Evolutionary conservation across 192 early-diverging fungal genomes (phyloP), one percentile per base, ranked within the genome.

Genomic region (Coemansia sp.): DNA sequence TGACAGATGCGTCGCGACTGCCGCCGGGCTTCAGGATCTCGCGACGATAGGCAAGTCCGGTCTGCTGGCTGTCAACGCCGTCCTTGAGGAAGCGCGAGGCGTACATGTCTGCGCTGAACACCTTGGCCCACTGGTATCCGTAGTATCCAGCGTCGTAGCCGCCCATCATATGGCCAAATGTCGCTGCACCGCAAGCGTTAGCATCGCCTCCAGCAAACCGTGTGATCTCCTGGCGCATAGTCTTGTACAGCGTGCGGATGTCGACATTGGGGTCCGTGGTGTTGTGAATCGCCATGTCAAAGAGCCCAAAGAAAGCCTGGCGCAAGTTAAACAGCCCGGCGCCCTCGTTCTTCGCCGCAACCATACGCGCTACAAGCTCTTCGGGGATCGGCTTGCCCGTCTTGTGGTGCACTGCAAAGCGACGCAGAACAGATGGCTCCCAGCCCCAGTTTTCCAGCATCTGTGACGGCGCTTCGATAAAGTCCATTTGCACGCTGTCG

Each of bases 101-200:
- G 76, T 85, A 95, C 85, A 95, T 90, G 70, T 95, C 93, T 42
- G 88, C 88, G 8, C 89, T 88, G 69, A 89, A 93, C 42, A 92
- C 90, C 83, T 93, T 86, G 19, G 88, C 84, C 87, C 87, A 93
- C 62, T 89, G 73, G 66, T 93, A 93, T 6, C 89, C 90, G 50
- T 91, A 93, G 63, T 92, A 92, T 14, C 83, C 86, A 29, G 89
- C 87, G 56, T 90, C 90, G 53, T 91, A 92, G 23, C 89, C 91
- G 41, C 88, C 87, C 82, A 89, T 89, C 58, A 92, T 74, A 71
- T 92, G 91, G 11, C 88, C 89, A 69, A 81, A 88, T 0, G 78
- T 76, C 17, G 84, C 81, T 14, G 76, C 73, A 10, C 70, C 72
- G 59, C 86, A 87, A 43, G 50, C 41, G 20, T 67, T 34, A 29